Conservation (phyloP, 495 filamentous ascomycete genomes). For the Penicillium soppii region DNA sequence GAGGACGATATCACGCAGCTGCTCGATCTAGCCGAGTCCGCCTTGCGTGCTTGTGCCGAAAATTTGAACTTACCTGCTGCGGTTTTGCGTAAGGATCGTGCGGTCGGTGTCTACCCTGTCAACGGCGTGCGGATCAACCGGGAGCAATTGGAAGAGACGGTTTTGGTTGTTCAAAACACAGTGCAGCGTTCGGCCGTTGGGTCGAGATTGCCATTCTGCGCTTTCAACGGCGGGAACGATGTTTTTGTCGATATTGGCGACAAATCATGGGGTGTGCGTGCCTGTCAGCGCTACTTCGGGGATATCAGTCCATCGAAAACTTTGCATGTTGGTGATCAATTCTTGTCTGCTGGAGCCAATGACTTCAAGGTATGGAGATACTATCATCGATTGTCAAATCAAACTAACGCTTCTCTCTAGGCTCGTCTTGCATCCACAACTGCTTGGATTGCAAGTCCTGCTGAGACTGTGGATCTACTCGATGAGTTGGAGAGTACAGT, state of each 20-base stretch:
- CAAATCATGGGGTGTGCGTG: constrained; percentile 90
- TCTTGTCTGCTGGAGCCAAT: constrained; percentile 91
- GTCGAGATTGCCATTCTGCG: constrained; percentile 82
- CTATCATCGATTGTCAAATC: not conserved
- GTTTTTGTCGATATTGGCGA: constrained; percentile 99
- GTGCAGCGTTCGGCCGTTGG: constrained; percentile 76
- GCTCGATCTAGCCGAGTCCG: constrained; percentile 82
- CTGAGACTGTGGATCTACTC: constrained; percentile 82
- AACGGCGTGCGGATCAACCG: constrained; percentile 65
- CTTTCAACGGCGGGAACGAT: constrained; percentile 96
- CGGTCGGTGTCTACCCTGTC: constrained; percentile 80
- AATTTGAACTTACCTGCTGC: constrained; percentile 74
- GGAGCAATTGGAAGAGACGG: constrained; percentile 93
- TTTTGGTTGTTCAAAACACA: constrained; percentile 88
- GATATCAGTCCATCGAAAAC: constrained; percentile 63
- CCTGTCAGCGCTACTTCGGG: constrained; percentile 90
- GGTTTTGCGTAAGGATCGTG: constrained; percentile 86
- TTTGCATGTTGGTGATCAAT: constrained; percentile 93
- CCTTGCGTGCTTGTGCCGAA: constrained; percentile 72
- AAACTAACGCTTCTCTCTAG: constrained; percentile 26
- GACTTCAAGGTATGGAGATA: constrained; percentile 74
- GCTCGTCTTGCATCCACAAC: constrained; percentile 64
- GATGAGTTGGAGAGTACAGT: constrained; percentile 58
- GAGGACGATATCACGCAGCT: constrained; percentile 74
- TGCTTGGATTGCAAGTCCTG: constrained; percentile 89